Base-by-base conservation (phyloP, 1,284 basidiomycete species). In the Apiotrichum mycotoxinovorans region DNA sequence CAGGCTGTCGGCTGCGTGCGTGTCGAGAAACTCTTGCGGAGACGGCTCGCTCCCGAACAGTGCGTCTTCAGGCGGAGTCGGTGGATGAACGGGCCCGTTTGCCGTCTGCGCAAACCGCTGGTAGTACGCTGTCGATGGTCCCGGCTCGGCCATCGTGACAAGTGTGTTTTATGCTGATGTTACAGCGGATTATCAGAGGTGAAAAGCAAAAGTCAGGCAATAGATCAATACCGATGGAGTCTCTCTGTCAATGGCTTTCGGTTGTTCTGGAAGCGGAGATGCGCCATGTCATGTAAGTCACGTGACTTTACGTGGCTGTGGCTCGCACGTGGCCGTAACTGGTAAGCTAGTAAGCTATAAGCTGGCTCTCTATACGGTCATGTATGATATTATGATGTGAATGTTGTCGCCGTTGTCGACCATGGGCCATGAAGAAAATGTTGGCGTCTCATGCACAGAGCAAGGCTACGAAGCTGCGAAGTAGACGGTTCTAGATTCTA, bases 101-200 rank as follows among this genome's bases (percentile, higher is more conserved):
- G 67, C 57, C 23, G 65, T 66, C 22, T 63, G 51, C 1, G 74
- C 64, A 45, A 76, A 76, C 0, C 66, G 62, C 17, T 58, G 49
- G 41, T 68, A 67, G 63, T 72, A 76, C n/a, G 61, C 61, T n/a
- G 67, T 62, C 5, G 72, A 71, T 8, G 74, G 74, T 12, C 74
- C 74, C 4, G 73, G 70, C 27, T 73, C 71, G 53, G 67, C 65
- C 63, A 67, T 69, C 30, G 20, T 52, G 35, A 8, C 25, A n/a
- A 18, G 25, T 11, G 9, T 43, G 41, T 23, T 12, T 43, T 14
- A 23, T 26, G 42, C 14, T 25, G 9, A 18, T n/a, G n/a, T 41
- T 41, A 34, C 9, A 9, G 33, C 15, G 33, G n/a, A n/a, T n/a
- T n/a, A n/a, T n/a, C n/a, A n/a, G n/a, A n/a, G n/a, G n/a, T n/a